phyloP scores from a whole-genome alignment of 352 stramenopile genomes.

The Ophiocytium majus region DNA sequence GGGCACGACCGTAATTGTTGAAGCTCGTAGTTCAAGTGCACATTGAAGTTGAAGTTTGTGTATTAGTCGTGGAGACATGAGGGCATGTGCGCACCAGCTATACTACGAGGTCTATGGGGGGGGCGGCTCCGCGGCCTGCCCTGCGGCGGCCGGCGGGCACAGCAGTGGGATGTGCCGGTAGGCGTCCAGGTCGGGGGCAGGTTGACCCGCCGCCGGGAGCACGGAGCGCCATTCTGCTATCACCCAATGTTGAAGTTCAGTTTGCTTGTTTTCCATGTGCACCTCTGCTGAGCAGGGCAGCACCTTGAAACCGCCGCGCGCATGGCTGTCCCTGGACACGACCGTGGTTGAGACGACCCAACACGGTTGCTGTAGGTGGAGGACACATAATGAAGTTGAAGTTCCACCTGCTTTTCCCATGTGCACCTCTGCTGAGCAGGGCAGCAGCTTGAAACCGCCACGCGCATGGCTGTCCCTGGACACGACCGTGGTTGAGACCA shows the following conservation, averaged over 20 bases:
- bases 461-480: slow-evolving; percentile 47
- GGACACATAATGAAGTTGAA: background rate
- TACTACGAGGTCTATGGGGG: background rate
- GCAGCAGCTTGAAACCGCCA: background rate
- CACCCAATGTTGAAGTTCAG: background rate
- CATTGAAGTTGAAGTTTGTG: no score
- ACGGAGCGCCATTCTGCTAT: background rate
- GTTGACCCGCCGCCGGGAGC: background rate
- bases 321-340: slow-evolving; percentile 49
- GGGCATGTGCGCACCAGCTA: no score
- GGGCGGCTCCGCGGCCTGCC: background rate
- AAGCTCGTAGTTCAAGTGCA: no score
- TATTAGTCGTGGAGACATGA: no score
- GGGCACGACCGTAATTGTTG: slow-evolving; percentile 53
- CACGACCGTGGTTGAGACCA: slow-evolving; percentile 55
- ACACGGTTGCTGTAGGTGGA: no score
- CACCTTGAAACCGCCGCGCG: slow-evolving; percentile 29
- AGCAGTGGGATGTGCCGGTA: background rate
- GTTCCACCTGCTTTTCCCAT: background rate
- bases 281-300: slow-evolving; percentile 24
- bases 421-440: background rate
- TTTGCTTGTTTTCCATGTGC: background rate
- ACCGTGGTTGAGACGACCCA: slow-evolving; percentile 54
- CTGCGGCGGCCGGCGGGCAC: background rate
- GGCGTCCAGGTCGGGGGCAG: background rate